A percentile compares a stretch with the other conserved stretches of the same genome.
Evolutionary conservation across 148 eudicot genomes (phyloP).

Genomic region (Linanthus parryae): DNA sequence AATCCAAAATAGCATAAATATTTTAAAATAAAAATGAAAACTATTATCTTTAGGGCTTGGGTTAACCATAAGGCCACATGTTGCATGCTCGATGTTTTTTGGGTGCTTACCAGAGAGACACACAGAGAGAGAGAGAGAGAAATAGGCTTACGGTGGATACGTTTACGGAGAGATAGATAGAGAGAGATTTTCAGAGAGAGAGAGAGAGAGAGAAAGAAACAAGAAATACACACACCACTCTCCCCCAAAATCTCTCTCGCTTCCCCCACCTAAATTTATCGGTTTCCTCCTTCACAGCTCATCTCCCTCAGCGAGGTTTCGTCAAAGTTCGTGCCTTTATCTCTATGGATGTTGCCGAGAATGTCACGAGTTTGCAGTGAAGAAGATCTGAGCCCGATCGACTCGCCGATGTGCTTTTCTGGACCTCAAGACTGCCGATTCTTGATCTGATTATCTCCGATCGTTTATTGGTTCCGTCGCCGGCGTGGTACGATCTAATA

Average conservation of each 20-base stretch:
- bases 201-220: neutral
- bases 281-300: neutral
- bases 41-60: too few species aligned
- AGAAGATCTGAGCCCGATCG: constrained; percentile 15
- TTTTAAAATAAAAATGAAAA: too few species aligned
- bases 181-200: constrained; percentile 1
- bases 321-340: neutral
- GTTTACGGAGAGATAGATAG: neutral
- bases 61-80: constrained; percentile 10
- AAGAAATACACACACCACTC: neutral
- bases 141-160: neutral
- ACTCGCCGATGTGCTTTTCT: neutral
- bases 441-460: constrained; percentile 38
- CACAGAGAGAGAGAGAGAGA: neutral
- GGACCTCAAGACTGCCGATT: constrained; percentile 23
- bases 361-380: neutral
- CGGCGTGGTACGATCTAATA: constrained; percentile 34
- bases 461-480: constrained; percentile 40
- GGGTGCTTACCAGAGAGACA: too few species aligned
- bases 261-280: constrained; percentile 9
- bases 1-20: too few species aligned
- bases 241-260: neutral
- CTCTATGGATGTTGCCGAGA: neutral
- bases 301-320: neutral
- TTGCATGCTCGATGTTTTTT: constrained; percentile 4